These are phyloP conservation scores for Pythium rishiriense DNA, from an alignment of 352 stramenopile genomes.

Conservation along the genomic window DNA sequence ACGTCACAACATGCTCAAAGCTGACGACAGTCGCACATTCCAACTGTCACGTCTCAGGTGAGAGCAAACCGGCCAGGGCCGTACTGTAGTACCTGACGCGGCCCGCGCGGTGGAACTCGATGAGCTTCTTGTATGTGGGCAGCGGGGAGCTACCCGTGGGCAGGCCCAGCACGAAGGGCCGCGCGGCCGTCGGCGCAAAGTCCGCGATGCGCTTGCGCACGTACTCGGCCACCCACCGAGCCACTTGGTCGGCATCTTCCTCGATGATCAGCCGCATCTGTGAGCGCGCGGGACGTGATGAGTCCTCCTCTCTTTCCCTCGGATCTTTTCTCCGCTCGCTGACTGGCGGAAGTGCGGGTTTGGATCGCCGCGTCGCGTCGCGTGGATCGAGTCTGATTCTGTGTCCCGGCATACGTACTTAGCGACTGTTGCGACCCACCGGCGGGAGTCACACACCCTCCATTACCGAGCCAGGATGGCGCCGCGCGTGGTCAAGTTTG, in stretches of 20 bases:
- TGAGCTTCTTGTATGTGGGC: constrained; percentile 77
- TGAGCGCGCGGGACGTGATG: not conserved
- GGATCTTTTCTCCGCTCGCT: not conserved
- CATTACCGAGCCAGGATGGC: not conserved
- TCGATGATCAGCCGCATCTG: constrained; percentile 87
- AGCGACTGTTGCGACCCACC: not conserved
- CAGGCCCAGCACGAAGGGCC: constrained; percentile 85
- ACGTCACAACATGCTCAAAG: constrained; percentile 89
- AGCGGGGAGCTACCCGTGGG: constrained; percentile 88
- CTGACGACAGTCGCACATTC: constrained; percentile 20
- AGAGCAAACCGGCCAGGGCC: not conserved
- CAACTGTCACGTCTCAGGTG: constrained; percentile 6
- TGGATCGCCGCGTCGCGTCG: not conserved
- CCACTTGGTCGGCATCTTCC: constrained; percentile 63
- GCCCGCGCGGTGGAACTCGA: constrained; percentile 57
- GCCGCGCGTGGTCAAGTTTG: constrained; percentile 44
- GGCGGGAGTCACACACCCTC: not conserved
- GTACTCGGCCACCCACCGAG: constrained; percentile 80
- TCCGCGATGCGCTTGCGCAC: constrained; percentile 77
- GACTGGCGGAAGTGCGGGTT: not conserved
- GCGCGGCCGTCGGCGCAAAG: constrained; percentile 68
- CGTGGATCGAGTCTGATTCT: not conserved
- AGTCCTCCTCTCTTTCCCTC: not conserved
- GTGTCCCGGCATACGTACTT: not conserved
- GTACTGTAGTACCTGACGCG: constrained; percentile 32